Base-by-base conservation (phyloP, 1,139 yeast genomes). In the Candida sanyaensis region DNA sequence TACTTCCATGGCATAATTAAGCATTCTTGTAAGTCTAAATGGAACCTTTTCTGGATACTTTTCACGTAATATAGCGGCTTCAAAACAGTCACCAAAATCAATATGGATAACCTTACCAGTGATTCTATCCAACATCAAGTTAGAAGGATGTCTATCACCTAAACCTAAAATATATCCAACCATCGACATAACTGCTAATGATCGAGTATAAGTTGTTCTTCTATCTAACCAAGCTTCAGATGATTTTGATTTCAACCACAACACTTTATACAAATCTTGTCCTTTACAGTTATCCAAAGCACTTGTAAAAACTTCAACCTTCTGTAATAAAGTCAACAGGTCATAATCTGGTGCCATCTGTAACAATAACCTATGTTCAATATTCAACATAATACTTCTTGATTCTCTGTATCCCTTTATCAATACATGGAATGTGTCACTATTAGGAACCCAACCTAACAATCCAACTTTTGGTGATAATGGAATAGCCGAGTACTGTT, bases 321-420 rank as follows among this genome's bases (percentile, higher is more conserved):
- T 93, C 60, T 95, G 96, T 50, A 95, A 70, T 36, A 92, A 74
- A 0, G 97, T 90, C 62, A 93, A 73, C 53, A 84, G 86, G 58
- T 95, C 99, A 66, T 90, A 95, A 64, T 92, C 97, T 1, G 98
- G 98, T 0, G 98, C 97, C 98, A 93, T 92, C 64, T 93, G 98
- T 36, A 91, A 70, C 96, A 93, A 92, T 49, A 93, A 89, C 55
- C 98, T 79, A 64, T 92, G 97, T 65, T 93, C 99, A 59, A 93
- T 90, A 65, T 92, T 92, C 55, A 93, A 73, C 55, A 92, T 77
- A 43, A 92, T 88, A 72, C 91, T 92, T 51, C 97, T 81, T 9
- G 92, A 85, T 56, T 93, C 98, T 59, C 99, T 81, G 62, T 92
- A 91, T 58, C 93, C 98, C 52, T 92, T 80, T 47, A 95, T 93